Base-by-base conservation (phyloP, 192 early-diverging fungal genomes). In the Backusella tarrabulga region DNA sequence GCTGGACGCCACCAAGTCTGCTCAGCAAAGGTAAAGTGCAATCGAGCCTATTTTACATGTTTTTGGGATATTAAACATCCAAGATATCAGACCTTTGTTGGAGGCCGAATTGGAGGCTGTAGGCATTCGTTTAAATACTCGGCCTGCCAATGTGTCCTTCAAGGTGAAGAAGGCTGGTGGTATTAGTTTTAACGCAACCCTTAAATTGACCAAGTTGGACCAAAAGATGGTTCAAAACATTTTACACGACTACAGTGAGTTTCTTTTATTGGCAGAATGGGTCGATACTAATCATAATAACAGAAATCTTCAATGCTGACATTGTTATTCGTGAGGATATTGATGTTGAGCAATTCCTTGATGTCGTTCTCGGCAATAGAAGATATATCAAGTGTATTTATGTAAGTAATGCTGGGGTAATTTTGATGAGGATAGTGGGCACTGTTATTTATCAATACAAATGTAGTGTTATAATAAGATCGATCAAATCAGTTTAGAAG, bases 141-240 rank as follows among this genome's bases (percentile, higher is more conserved):
- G 78, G 34, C 86, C 83, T 78, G 97, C 98, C 9, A 98, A 99
- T 81, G 97, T 99, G 66, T 96, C 96, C 79, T 99, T 97, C 88
- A 98, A 99, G 85, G 87, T 96, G 80, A 99, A 99, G 82, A 99
- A 93, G 56, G 97, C 96, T 66, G 98, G 98, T 40, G 98, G 98
- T 40, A 94, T 99, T 74, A 95, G 92, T 76, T 97, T 97, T 81
- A 99, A 93, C 77, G 88, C 96, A 0, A 98, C 95, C 7, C 90
- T 91, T 83, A 95, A 96, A 79, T 88, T 97, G 50, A 95, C 95
- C 4, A 79, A 88, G 42, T 85, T 99, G 67, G 95, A 89, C 76
- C 97, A 98, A 79, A 92, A 92, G 82, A 92, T 98, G 85, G 97
- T 98, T 3, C 91, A 97, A 76, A 88, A 94, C 72, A 95, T 99